Evolutionary conservation across 1,284 basidiomycete genomes (phyloP), one percentile per base, ranked within the genome.

Genomic region (Laetiporus sulphureus): DNA sequence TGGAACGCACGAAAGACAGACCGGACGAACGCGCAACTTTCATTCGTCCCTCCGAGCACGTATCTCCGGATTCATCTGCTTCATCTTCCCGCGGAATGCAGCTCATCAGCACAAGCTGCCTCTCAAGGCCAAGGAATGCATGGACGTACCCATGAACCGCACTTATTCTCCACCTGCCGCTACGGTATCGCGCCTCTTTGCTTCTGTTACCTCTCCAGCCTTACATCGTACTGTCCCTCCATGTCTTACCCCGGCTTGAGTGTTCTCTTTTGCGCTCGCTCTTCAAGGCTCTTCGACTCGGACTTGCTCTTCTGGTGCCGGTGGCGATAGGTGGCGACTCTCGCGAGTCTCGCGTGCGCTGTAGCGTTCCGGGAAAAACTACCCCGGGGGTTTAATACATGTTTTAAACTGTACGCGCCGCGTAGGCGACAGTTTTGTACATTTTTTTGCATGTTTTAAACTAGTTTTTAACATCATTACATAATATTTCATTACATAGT

Each of bases 171-270:
- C 23, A 51, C 38, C 16, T 59, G 46, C 13, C 69, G 61, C 35
- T 63, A 56, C 30, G 71, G 65, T 38, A 66, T 80, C 73, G 32
- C 55, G 61, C 48, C 60, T 68, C 41, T 67, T 67, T 23, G 63
- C 67, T 4, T 60, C 65, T 47, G 71, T 77, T 0, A 75, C 25
- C 78, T 65, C 54, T 85, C 83, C 33, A 86, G 55, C 31, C 83
- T 64, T 0, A 76, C 76, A 55, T 85, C 84, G 51, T 85, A 83
- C 55, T 86, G 82, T 56, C 70, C 70, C 48, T 71, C 65, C 1
- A 70, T 71, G 52, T 72, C 70, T 38, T 80, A 73, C 51, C 69
- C 73, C 10, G 72, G 79, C 53, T 73, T 72, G 40, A 54, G 20
- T 34, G 40, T 35, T 20, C 37, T 21, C 30, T 47, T 52, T 20